Base-by-base conservation (phyloP, 768 basidiomycete genomes). In the Xerocomus potaroensis region DNA sequence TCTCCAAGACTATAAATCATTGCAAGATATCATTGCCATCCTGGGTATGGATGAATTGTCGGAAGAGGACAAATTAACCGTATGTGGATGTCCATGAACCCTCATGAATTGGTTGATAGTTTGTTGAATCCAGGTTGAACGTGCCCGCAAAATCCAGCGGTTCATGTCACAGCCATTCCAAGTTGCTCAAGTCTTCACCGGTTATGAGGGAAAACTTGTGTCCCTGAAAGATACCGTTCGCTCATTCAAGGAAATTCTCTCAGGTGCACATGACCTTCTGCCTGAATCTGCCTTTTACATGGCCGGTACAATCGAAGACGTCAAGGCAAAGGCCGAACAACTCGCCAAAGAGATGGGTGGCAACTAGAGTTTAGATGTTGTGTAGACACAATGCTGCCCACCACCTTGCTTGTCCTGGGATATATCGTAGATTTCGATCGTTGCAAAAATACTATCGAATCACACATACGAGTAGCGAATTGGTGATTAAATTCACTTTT, bases 81-180 rank as follows among this genome's bases (percentile, higher is more conserved):
- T 48, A 40, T 22, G 47, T 49, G 40, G 18, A 38, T n/a, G 26
- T 23, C 24, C 34, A 5, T 21, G 5, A 31, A 7, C 40, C 43
- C 24, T 41, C 5, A n/a, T 24, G 38, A 32, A 18, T 31, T 29
- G 36, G 15, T 15, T 60, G 40, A 57, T 18, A 12, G 23, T 4
- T 6, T 43, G n/a, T 5, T 43, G n/a, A 5, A 59, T 39, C 8
- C 48, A 87, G 85, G 93, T 96, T 74, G 90, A 94, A 75, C 92
- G 93, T 71, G 94, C 92, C 54, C 91, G 93, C 70, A 96, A 96
- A 78, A 93, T 97, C 64, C 92, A 91, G 69, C 88, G 92, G 77
- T 97, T 98, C 90, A 98, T 99, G 96, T 97, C 93, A 58, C 94
- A 99, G 75, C 96, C 96, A 54, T 99, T 99, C 92, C 89, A 91